Percentiles rank a stretch among this genome's conserved stretches.
phyloP scores from a whole-genome alignment of 345 rosid species.

The Geranium brycei region DNA sequence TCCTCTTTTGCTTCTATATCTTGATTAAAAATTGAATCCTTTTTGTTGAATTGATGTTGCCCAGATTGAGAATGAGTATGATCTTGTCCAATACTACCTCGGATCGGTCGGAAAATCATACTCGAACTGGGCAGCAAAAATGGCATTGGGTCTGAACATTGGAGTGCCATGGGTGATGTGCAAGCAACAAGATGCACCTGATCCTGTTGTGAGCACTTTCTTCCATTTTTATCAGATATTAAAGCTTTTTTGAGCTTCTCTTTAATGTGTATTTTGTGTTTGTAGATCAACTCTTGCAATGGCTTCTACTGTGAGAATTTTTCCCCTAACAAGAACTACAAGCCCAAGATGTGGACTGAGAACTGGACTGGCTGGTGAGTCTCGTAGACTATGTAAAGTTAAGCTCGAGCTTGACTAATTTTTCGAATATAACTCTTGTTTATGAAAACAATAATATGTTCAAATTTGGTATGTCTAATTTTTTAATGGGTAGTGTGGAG shows the following conservation, averaged over 20 bases:
- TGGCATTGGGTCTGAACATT: constrained; percentile 34
- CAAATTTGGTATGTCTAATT: no score
- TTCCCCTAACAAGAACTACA: constrained; percentile 26
- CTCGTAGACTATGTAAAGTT: no score
- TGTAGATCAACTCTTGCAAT: constrained; percentile 4
- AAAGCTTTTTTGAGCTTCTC: background rate
- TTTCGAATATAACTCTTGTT: no score
- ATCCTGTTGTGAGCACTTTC: constrained; percentile 19
- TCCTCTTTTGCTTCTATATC: no score
- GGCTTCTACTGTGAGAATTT: constrained; percentile 35
- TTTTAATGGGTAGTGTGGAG: no score
- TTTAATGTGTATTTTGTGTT: no score
- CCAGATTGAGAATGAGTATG: constrained; percentile 20
- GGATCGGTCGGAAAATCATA: constrained; percentile 15
- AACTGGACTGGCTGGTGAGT: constrained; percentile 25
- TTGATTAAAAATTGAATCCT: no score
- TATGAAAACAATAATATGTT: no score
- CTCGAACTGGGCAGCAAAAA: constrained; percentile 34
- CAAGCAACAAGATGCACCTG: constrained; percentile 44
- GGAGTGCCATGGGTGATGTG: constrained; percentile 52
- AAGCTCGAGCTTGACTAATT: no score
- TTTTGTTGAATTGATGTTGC: no score
- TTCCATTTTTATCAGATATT: background rate
- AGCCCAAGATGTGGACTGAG: constrained; percentile 39
- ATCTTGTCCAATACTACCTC: constrained; percentile 13